phyloP scores from a whole-genome alignment of 2,329 filamentous ascomycete species.

The Periconia digitata region DNA sequence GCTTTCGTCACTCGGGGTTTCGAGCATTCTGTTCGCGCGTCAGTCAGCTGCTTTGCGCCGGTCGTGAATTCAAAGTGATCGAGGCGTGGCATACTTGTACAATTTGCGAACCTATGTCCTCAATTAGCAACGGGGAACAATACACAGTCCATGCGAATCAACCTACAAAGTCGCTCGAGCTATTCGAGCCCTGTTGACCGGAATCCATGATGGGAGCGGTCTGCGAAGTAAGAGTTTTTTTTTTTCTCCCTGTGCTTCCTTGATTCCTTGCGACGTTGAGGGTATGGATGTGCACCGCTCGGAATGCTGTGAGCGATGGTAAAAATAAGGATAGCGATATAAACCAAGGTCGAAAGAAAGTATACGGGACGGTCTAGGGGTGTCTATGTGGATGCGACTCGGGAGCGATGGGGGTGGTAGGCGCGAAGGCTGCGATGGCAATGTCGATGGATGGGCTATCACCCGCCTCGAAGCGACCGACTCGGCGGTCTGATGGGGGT shows the following conservation, averaged over 20 bases:
- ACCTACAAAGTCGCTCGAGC: conserved; percentile 95
- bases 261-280: background rate
- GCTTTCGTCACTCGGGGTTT: conserved; percentile 87
- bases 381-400: background rate
- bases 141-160: background rate
- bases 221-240: background rate
- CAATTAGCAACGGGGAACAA: conserved; percentile 17
- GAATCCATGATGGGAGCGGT: conserved; percentile 31
- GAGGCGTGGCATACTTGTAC: conserved; percentile 71
- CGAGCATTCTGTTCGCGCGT: conserved; percentile 74
- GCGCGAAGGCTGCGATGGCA: background rate
- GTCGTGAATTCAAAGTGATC: background rate
- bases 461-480: conserved; percentile 11
- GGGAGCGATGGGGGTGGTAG: background rate
- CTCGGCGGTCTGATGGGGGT: conserved; percentile 11
- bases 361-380: background rate
- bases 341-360: too few species aligned
- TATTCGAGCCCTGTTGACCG: conserved; percentile 58
- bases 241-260: background rate
- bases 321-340: background rate
- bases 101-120: conserved; percentile 83
- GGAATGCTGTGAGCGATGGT: background rate
- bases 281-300: too few species aligned
- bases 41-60: conserved; percentile 25
- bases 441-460: conserved; percentile 8